Evolutionary conservation across 176 grass and related monocot species (phyloP).

Genomic region (maize (Zea mays)): Zm-B73-REFERENCE-NAM-5.0 NC_050103.1:177360501-177361000

Average conservation of each 20-base stretch:
- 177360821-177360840: too few relatives aligned
- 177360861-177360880: too few relatives aligned
- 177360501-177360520: slow-evolving; percentile 13
- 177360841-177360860: too few relatives aligned
- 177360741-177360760: not conserved
- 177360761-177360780: not conserved
- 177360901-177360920: too few relatives aligned
- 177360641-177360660: slow-evolving; percentile 11
- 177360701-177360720: slow-evolving; percentile 18
- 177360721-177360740: not conserved
- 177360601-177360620: slow-evolving; percentile 54
- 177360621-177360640: slow-evolving; percentile 13
- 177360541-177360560: slow-evolving; percentile 4
- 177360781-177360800: not conserved
- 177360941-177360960: not conserved
- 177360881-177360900: too few relatives aligned
- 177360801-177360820: slow-evolving; percentile 14
- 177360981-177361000: not conserved
- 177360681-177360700: not conserved
- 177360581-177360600: slow-evolving; percentile 26
- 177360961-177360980: not conserved
- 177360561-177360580: slow-evolving; percentile 37
- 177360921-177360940: not conserved
- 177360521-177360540: slow-evolving; percentile 28
- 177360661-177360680: not conserved